phyloP scores from a whole-genome alignment of 306 rosid species.

The Malus asiatica region DNA sequence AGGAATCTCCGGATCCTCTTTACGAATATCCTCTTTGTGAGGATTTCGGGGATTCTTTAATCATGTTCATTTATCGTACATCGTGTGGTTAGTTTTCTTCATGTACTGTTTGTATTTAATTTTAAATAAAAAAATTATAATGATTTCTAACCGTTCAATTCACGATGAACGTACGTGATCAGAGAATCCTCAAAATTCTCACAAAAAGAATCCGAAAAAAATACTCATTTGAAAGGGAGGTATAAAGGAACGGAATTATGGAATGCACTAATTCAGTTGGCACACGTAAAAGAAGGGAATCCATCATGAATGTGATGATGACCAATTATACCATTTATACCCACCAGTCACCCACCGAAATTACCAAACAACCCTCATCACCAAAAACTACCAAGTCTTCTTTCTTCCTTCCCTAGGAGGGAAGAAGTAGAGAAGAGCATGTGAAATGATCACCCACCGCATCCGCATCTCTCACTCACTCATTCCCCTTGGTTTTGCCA shows the following conservation, averaged over 20 bases:
- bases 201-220: accelerated
- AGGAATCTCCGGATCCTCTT: not conserved
- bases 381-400: conserved; percentile 1
- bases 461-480: not conserved
- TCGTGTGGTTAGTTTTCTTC: too few species aligned
- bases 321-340: conserved; percentile 14
- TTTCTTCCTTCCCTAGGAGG: conserved; percentile 15
- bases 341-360: not conserved
- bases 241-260: not conserved
- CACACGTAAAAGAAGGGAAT: conserved; percentile 54
- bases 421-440: not conserved
- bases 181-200: accelerated
- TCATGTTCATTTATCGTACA: too few species aligned
- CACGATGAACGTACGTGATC: accelerated
- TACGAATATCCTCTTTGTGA: too few species aligned
- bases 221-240: not conserved
- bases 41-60: accelerated
- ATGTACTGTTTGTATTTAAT: too few species aligned
- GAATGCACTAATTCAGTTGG: conserved; percentile 3
- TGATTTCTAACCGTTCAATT: accelerated
- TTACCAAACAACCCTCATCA: not conserved
- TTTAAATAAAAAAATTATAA: too few species aligned
- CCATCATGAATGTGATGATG: conserved; percentile 28
- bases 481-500: conserved; percentile 32
- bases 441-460: conserved; percentile 63